phyloP scores from a whole-genome alignment of 192 early-diverging fungal genomes.

The Mortierella antarctica region DNA sequence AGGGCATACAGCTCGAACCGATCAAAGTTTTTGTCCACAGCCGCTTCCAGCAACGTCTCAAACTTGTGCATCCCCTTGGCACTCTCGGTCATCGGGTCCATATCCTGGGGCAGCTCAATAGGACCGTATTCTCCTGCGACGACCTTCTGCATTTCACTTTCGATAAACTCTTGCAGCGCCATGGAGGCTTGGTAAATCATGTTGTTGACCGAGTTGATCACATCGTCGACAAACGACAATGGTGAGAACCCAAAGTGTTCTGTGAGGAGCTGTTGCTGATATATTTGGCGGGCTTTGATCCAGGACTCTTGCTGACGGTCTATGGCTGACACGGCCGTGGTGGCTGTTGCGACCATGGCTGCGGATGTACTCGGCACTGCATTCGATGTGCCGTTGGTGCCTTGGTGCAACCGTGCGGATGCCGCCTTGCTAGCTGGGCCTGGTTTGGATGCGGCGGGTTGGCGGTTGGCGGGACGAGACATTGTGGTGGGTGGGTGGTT shows the following conservation, averaged over 20 bases:
- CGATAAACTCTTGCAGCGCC: slow-evolving; percentile 75
- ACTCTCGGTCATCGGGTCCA: slow-evolving; percentile 14
- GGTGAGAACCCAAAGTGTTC: slow-evolving; percentile 88
- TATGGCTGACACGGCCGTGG: slow-evolving; percentile 1
- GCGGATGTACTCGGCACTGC: too few species aligned
- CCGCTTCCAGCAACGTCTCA: slow-evolving; percentile 80
- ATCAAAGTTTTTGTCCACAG: slow-evolving; percentile 87
- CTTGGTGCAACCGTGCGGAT: too few species aligned
- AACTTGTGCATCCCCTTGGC: slow-evolving; percentile 72
- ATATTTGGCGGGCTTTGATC: slow-evolving; percentile 28
- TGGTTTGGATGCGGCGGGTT: too few species aligned
- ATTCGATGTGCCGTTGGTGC: too few species aligned
- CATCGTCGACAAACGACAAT: slow-evolving; percentile 84
- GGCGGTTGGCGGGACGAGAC: too few species aligned
- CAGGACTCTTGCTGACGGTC: slow-evolving; percentile 17
- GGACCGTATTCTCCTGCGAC: slow-evolving; percentile 1
- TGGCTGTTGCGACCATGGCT: too few species aligned
- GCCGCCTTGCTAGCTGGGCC: background rate
- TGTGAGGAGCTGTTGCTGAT: slow-evolving; percentile 64
- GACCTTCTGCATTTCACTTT: slow-evolving; percentile 60
- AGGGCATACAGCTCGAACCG: slow-evolving; percentile 82
- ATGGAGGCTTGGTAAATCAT: slow-evolving; percentile 77
- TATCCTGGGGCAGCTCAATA: background rate
- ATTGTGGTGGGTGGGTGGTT: too few species aligned
- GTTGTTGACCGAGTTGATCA: slow-evolving; percentile 82